Conservation (phyloP, 106 monocot genomes). For the Amphibolis antarctica region DNA sequence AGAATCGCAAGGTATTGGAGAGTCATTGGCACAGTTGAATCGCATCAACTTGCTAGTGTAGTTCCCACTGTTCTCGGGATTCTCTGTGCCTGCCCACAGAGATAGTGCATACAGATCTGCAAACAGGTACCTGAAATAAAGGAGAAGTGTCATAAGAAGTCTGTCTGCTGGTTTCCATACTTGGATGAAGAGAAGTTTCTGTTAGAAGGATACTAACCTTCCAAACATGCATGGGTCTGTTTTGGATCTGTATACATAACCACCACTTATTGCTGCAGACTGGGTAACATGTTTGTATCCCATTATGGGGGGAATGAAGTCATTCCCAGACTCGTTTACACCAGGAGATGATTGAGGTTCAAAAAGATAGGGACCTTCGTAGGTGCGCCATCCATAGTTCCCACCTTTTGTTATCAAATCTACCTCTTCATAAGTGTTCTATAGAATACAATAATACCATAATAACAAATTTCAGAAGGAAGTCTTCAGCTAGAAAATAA, state of each 20-base stretch:
- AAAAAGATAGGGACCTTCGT: conserved; percentile 64
- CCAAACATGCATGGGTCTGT: conserved; percentile 88
- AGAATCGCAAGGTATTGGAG: conserved; percentile 61
- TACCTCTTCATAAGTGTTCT: conserved; percentile 87
- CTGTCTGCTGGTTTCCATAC: background rate
- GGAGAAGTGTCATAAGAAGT: background rate
- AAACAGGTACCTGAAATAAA: conserved; percentile 51
- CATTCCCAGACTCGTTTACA: conserved; percentile 37
- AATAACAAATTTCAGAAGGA: too few species aligned
- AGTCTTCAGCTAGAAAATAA: too few species aligned
- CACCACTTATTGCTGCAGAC: conserved; percentile 74
- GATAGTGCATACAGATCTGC: conserved; percentile 52
- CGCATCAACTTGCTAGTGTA: conserved; percentile 38
- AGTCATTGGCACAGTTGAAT: conserved; percentile 49
- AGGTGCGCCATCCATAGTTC: conserved; percentile 89
- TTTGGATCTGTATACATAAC: conserved; percentile 66
- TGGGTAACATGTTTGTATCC: conserved; percentile 53
- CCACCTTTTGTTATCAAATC: conserved; percentile 87
- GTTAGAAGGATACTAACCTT: conserved; percentile 27
- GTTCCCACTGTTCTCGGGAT: conserved; percentile 57
- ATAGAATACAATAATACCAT: background rate
- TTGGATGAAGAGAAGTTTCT: background rate
- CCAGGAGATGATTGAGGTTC: conserved; percentile 25
- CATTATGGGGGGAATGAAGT: conserved; percentile 68
- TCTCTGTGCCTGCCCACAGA: conserved; percentile 65